Evolutionary conservation across 1,139 yeast species (phyloP).

Genomic region (Blastobotrys petasosporus): DNA sequence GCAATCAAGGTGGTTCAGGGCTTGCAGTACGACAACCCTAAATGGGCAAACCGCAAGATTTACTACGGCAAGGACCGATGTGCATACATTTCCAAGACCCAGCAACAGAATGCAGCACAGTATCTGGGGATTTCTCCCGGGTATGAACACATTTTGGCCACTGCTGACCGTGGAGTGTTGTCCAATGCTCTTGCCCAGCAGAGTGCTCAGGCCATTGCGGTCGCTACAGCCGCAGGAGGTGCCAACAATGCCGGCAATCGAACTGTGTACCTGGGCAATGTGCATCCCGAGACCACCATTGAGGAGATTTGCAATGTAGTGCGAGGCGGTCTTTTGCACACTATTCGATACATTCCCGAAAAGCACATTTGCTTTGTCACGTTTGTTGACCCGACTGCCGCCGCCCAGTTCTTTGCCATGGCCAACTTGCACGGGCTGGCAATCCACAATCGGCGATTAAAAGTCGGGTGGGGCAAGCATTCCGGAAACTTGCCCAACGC

Average conservation of each 20-base stretch:
- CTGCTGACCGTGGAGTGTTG: conserved; percentile 65
- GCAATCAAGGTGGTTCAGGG: conserved; percentile 76
- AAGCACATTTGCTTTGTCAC: conserved; percentile 89
- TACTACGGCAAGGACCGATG: conserved; percentile 89
- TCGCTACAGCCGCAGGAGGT: conserved; percentile 71
- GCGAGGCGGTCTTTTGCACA: conserved; percentile 83
- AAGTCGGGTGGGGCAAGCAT: conserved; percentile 96
- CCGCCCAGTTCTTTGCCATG: conserved; percentile 89
- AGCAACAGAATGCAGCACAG: conserved; percentile 96
- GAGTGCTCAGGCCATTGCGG: conserved; percentile 69
- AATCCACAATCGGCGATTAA: conserved; percentile 72
- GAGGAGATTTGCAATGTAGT: conserved; percentile 94
- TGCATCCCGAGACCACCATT: conserved; percentile 76
- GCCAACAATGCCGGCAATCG: conserved; percentile 82
- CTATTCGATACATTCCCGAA: conserved; percentile 54
- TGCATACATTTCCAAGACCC: conserved; percentile 78
- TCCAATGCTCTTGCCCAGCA: conserved; percentile 51
- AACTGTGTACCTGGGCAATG: conserved; percentile 82
- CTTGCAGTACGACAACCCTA: conserved; percentile 43
- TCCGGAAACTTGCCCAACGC: conserved; percentile 85
- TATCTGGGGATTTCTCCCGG: conserved; percentile 89
- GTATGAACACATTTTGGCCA: conserved; percentile 74
- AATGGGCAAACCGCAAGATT: conserved; percentile 58
- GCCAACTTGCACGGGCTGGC: conserved; percentile 76
- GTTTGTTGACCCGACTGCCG: conserved; percentile 85